These are phyloP conservation scores for Tilletia indica DNA, from an alignment of 1,284 basidiomycete species.

Conservation along the genomic window DNA sequence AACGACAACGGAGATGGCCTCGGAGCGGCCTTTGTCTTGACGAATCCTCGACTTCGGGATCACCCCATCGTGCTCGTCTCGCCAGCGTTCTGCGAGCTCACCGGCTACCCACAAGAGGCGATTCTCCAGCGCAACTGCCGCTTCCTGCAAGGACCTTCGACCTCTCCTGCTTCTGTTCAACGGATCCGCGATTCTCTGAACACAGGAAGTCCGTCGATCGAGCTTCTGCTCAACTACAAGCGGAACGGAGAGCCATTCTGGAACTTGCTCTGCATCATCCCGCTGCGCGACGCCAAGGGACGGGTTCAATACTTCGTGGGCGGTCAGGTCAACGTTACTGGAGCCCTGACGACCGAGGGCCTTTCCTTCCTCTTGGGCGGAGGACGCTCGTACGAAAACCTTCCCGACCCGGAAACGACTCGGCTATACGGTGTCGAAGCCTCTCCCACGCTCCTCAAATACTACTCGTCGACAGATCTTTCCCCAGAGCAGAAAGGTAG, in stretches of 20 bases:
- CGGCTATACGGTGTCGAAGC: background rate
- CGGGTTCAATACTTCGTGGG: conserved; percentile 40
- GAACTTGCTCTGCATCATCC: conserved; percentile 44
- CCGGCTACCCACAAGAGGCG: conserved; percentile 34
- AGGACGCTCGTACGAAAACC: background rate
- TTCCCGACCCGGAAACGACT: background rate
- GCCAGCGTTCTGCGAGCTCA: conserved; percentile 37
- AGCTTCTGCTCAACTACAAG: conserved; percentile 49
- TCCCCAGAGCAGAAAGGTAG: no score
- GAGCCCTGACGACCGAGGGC: conserved; percentile 20
- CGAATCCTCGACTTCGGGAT: conserved; percentile 31
- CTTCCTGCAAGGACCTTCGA: conserved; percentile 44
- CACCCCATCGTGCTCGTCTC: conserved; percentile 47
- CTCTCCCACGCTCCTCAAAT: background rate
- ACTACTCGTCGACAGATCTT: background rate
- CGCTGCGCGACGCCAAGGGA: conserved; percentile 36
- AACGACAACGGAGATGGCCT: conserved; percentile 23
- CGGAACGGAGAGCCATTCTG: conserved; percentile 38
- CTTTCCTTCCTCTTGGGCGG: conserved; percentile 27
- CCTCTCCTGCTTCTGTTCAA: conserved; percentile 28
- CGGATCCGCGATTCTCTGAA: conserved; percentile 34
- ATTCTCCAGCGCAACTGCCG: conserved; percentile 49
- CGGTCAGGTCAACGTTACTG: conserved; percentile 28
- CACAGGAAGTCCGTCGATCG: conserved; percentile 26
- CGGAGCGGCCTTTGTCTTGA: conserved; percentile 34